Evolutionary conservation across 345 rosid species (phyloP).

Genomic region (Eucalyptus globulus): DNA sequence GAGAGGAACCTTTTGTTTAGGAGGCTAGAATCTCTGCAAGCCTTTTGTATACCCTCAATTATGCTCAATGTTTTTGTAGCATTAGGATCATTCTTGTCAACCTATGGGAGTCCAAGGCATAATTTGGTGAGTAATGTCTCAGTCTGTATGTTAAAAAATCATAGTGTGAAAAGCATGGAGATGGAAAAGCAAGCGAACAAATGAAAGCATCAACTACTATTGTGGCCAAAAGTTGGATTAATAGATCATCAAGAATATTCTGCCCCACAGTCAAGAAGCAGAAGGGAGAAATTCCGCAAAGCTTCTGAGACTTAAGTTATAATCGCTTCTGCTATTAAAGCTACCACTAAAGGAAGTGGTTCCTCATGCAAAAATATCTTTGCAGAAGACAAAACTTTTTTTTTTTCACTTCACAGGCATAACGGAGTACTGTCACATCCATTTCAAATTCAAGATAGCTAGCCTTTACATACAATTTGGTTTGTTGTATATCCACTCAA

Average conservation of each 20-base stretch:
- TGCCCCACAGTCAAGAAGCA: not conserved
- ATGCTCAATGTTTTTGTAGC: constrained; percentile 42
- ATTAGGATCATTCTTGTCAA: constrained; percentile 60
- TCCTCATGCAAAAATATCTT: not conserved
- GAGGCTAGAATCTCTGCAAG: constrained; percentile 52
- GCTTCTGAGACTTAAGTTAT: not conserved
- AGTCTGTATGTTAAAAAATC: not conserved
- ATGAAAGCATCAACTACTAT: not conserved
- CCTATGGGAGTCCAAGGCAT: constrained; percentile 7
- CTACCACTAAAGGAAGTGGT: not conserved
- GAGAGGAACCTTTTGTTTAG: too few relatives aligned
- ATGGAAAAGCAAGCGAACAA: not conserved
- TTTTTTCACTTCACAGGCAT: not conserved
- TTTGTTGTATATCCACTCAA: not conserved
- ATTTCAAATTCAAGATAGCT: not conserved
- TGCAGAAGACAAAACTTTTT: not conserved
- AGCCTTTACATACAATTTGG: not conserved
- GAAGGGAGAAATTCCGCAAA: not conserved
- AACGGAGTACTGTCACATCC: not conserved
- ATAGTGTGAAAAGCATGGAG: not conserved
- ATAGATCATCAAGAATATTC: not conserved
- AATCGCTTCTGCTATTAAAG: not conserved
- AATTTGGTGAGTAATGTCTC: not conserved
- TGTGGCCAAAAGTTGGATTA: not conserved
- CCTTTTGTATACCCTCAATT: constrained; percentile 47